A percentile compares a stretch with the other conserved stretches of the same genome.
Conservation (phyloP, 176 grass and related monocot species). For the Carex scoparia region DNA sequence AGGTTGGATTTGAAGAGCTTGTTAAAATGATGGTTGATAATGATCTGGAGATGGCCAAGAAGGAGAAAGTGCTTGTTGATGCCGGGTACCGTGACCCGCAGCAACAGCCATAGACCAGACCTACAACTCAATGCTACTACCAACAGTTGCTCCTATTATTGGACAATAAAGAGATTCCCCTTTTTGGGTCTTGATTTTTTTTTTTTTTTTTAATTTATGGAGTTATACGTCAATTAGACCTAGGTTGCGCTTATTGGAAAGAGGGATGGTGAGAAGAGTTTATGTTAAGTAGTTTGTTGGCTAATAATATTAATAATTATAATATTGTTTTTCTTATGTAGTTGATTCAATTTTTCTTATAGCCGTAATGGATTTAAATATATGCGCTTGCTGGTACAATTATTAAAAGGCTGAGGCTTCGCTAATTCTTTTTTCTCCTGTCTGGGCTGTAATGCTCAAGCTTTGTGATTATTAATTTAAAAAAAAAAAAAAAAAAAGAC, state of each 20-base stretch:
- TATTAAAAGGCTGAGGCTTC: not conserved
- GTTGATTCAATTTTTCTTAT: conserved; percentile 4
- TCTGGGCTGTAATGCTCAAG: not conserved
- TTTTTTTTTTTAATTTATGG: not conserved
- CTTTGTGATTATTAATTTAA: not conserved
- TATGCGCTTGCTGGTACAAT: not conserved
- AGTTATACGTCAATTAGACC: not conserved
- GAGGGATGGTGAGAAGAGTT: not conserved
- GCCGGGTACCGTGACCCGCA: conserved; percentile 82
- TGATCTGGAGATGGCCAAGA: conserved; percentile 78
- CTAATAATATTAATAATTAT: not conserved
- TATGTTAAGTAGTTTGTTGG: not conserved
- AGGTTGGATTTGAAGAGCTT: conserved; percentile 79
- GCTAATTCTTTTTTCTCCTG: not conserved
- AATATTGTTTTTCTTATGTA: not conserved
- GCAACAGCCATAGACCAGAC: conserved; percentile 65
- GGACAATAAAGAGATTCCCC: conserved; percentile 8
- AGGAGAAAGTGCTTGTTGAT: conserved; percentile 88
- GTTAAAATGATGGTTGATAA: conserved; percentile 92
- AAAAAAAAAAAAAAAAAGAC: no score
- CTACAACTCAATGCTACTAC: not conserved
- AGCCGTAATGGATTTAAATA: not conserved
- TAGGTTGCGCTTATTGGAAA: not conserved
- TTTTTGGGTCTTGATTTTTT: not conserved
- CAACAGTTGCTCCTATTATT: not conserved